Base-by-base conservation (phyloP, 2,329 filamentous ascomycete species). In the Ampelomyces quisqualis region DNA sequence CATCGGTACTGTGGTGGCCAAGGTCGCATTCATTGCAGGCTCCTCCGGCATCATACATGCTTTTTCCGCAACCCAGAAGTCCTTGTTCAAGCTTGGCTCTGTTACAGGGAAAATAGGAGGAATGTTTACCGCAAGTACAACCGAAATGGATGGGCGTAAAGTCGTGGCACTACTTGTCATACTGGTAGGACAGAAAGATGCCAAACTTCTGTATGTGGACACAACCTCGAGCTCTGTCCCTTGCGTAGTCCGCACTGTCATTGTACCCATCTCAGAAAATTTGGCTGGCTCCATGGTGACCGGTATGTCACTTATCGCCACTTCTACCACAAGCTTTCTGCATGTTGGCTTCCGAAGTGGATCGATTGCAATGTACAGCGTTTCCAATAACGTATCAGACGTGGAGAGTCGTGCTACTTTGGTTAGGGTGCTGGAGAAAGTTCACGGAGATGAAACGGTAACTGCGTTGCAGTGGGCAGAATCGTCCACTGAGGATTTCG, bases 401-500 rank as follows among this genome's bases (percentile, higher is more conserved):
- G 11, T 23, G 2, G 5, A 21, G n/a, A 11, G 11, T 4, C 31
- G 38, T 15, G 53, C 51, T 8, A 45, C 37, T 9, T 33, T 58
- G 13, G 28, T 49, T 6, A 45, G 34, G 9, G 35, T 58, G 24
- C 47, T 67, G 20, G 47, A 53, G 6, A 42, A 51, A 32, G 58
- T 58, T 4, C 79, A 83, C 52, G 72, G 70, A 6, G 68, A 69
- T 29, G 77, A 94, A 57, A 79, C 85, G 6, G 80, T 95, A 29
- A 91, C 86, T 2, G 76, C 77, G 24, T 79, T 95, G 8, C 33
- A 39, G 13, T 71, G 64, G 60, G 3, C 51, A 3, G 32, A 51
- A 6, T 50, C 39, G 10, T n/a, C 21, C 55, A 81, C 1, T 11
- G 13, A 70, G 71, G 51, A 55, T 39, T 35, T 55, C 21, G 45